Percentiles rank a stretch among this genome's conserved stretches.
Evolutionary conservation across 2,329 filamentous ascomycete genomes (phyloP).

Genomic region (Geosmithia flava): DNA sequence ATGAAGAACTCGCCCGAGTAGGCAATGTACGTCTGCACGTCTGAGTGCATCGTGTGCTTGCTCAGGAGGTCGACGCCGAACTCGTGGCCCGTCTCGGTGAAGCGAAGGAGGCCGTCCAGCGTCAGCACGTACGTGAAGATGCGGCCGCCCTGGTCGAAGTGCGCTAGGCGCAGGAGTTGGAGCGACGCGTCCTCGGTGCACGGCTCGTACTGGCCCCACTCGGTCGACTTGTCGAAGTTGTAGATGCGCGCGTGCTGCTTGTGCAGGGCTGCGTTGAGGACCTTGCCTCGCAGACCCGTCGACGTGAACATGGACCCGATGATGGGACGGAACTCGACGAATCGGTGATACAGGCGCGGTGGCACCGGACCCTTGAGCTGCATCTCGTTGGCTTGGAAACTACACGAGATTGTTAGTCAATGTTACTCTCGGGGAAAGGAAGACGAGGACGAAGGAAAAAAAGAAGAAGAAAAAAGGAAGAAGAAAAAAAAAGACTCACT

Average conservation of each 20-base stretch:
- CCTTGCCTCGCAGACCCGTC: conserved; percentile 62
- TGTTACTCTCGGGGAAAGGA: neutral
- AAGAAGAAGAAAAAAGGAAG: too few species aligned
- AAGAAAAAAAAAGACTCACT: conserved; percentile 36
- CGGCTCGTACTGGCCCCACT: conserved; percentile 54
- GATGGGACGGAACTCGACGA: conserved; percentile 84
- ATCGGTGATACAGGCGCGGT: conserved; percentile 72
- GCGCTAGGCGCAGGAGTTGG: conserved; percentile 74
- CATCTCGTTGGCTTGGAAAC: conserved; percentile 88
- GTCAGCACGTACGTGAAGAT: conserved; percentile 90
- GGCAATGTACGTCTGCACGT: conserved; percentile 83
- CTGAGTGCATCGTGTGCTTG: conserved; percentile 95
- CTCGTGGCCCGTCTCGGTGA: conserved; percentile 92
- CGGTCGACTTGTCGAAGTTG: conserved; percentile 69
- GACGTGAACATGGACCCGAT: conserved; percentile 81
- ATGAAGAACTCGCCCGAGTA: conserved; percentile 92
- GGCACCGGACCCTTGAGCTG: conserved; percentile 79
- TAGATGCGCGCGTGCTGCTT: conserved; percentile 85
- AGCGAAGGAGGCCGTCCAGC: conserved; percentile 73
- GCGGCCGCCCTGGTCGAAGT: conserved; percentile 75
- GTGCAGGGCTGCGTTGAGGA: conserved; percentile 76
- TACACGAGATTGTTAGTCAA: conserved; percentile 16
- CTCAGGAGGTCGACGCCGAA: conserved; percentile 87
- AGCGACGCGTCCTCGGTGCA: conserved; percentile 60
- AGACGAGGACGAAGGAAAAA: too few species aligned